Conservation (phyloP, 1,139 yeast species). For the Zygoascus hellenicus region DNA sequence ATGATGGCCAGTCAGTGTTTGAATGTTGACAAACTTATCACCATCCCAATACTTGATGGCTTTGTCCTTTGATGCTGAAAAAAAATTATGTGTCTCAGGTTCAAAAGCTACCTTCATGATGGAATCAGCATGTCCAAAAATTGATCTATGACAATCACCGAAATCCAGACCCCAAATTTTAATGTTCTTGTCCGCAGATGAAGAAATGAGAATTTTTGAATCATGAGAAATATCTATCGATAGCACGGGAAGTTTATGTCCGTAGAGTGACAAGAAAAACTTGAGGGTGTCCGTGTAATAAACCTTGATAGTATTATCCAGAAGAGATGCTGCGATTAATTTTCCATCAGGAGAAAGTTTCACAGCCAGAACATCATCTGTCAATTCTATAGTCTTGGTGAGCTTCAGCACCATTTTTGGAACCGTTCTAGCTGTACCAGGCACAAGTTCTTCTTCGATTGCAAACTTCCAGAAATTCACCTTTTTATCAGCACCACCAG, state of each 20-base stretch:
- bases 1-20: slow-evolving; percentile 78
- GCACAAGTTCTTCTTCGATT: slow-evolving; percentile 58
- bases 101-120: slow-evolving; percentile 83
- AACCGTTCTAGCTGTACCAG: slow-evolving; percentile 56
- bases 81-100: slow-evolving; percentile 80
- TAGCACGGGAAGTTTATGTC: slow-evolving; percentile 82
- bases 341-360: slow-evolving; percentile 77
- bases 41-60: slow-evolving; percentile 96
- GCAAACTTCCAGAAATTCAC: slow-evolving; percentile 86
- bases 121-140: slow-evolving; percentile 95
- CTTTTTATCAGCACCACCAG: slow-evolving; percentile 91
- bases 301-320: slow-evolving; percentile 91
- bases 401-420: slow-evolving; percentile 60
- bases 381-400: slow-evolving; percentile 72
- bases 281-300: slow-evolving; percentile 82
- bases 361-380: slow-evolving; percentile 79
- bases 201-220: slow-evolving; percentile 78
- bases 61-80: slow-evolving; percentile 87
- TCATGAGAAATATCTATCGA: slow-evolving; percentile 87
- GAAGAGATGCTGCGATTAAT: slow-evolving; percentile 72
- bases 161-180: slow-evolving; percentile 98
- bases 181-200: slow-evolving; percentile 95
- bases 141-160: slow-evolving; percentile 96
- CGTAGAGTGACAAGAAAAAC: slow-evolving; percentile 82
- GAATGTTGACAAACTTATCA: slow-evolving; percentile 90